Percentiles rank a stretch among this genome's conserved stretches.
phyloP scores from a whole-genome alignment of 2,329 filamentous ascomycete species.

The Fusarium heterosporum region DNA sequence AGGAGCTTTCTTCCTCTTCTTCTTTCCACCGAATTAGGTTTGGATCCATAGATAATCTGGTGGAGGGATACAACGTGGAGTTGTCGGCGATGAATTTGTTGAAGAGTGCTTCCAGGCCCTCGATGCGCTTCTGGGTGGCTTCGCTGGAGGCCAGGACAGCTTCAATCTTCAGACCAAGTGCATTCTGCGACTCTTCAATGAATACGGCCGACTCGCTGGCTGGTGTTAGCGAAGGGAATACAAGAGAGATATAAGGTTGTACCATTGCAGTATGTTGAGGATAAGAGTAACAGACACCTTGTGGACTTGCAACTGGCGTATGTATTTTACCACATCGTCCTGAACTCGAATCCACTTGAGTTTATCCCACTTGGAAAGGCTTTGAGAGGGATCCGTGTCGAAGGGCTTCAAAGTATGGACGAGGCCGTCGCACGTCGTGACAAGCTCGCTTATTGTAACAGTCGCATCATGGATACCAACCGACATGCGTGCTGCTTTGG shows the following conservation, averaged over 20 bases:
- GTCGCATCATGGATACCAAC: slow-evolving; percentile 26
- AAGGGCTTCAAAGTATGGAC: not conserved
- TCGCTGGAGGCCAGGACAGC: slow-evolving; percentile 6
- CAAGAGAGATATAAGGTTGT: accelerated
- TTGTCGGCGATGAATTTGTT: slow-evolving; percentile 27
- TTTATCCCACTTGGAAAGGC: slow-evolving; percentile 2
- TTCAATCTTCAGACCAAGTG: slow-evolving; percentile 16
- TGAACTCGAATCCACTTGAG: slow-evolving; percentile 23
- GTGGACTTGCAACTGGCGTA: slow-evolving; percentile 24
- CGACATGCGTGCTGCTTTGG: slow-evolving; percentile 17
- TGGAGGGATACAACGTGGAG: not conserved
- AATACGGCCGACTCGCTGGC: slow-evolving; percentile 18
- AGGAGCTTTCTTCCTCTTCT: not conserved
- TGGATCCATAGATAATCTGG: slow-evolving; percentile 2
- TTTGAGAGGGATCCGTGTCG: not conserved
- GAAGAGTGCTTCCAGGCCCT: slow-evolving; percentile 13
- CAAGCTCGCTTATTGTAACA: slow-evolving; percentile 20
- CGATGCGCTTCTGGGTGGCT: slow-evolving; percentile 9
- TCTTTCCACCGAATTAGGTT: slow-evolving; percentile 6
- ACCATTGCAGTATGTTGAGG: slow-evolving; percentile 24
- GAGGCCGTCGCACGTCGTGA: slow-evolving; percentile 19
- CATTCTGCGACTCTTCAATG: slow-evolving; percentile 14
- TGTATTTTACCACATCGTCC: slow-evolving; percentile 26
- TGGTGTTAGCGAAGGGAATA: not conserved
- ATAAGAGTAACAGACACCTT: slow-evolving; percentile 26